Conservation (phyloP, 108 stramenopile species). For the Thalassiosira profunda region DNA sequence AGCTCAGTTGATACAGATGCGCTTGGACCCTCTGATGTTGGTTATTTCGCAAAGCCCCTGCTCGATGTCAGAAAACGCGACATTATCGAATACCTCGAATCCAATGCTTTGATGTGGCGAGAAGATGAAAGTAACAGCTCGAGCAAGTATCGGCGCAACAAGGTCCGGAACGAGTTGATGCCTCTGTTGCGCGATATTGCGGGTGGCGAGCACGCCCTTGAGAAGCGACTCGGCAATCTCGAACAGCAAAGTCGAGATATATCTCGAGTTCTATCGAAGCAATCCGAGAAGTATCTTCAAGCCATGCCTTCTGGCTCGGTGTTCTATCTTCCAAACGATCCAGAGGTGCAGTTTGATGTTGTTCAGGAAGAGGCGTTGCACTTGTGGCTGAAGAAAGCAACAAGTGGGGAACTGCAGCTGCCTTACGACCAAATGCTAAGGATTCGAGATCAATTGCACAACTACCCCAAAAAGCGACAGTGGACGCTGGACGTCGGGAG, state of each 20-base stretch:
- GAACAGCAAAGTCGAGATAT: constrained; percentile 73
- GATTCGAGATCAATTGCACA: constrained; percentile 58
- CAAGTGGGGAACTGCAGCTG: constrained; percentile 32
- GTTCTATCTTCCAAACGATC: constrained; percentile 18
- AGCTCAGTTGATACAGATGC: not conserved
- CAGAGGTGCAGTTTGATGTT: constrained; percentile 21
- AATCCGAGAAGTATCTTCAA: constrained; percentile 48
- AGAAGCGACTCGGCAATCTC: constrained; percentile 62
- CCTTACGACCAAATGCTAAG: constrained; percentile 66
- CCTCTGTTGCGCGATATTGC: constrained; percentile 77
- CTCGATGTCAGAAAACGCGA: constrained; percentile 65
- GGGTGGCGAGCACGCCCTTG: constrained; percentile 49
- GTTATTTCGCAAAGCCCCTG: constrained; percentile 76
- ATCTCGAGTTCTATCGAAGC: constrained; percentile 40
- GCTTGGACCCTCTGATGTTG: constrained; percentile 7
- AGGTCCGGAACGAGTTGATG: constrained; percentile 87
- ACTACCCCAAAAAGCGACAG: constrained; percentile 51
- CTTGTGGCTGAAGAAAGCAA: constrained; percentile 45
- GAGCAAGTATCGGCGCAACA: constrained; percentile 82
- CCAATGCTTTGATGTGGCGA: constrained; percentile 58
- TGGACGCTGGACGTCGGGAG: constrained; percentile 77
- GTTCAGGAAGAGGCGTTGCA: constrained; percentile 72
- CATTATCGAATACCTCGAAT: constrained; percentile 56
- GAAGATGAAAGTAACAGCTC: constrained; percentile 81
- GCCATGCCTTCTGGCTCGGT: constrained; percentile 30